Base-by-base conservation (phyloP, 2,329 filamentous ascomycete genomes). In the Fusarium nelsonii region DNA sequence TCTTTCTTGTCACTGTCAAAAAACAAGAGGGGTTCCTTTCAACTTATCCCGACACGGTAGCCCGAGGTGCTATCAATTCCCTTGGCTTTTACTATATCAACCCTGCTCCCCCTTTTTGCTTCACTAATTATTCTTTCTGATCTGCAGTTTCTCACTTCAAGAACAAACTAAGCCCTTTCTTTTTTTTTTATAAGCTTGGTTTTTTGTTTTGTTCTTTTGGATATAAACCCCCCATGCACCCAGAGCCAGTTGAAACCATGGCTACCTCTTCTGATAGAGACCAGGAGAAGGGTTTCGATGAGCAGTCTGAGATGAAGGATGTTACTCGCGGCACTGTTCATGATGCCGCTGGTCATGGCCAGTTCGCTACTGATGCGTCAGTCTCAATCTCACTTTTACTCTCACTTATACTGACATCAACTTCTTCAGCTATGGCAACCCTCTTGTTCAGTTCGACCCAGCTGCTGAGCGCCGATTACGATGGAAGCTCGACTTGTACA, bases 401-500 rank as follows among this genome's bases (percentile, higher is more conserved):
- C 3, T 40, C 45, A 26, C 30, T 34, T 20, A 46, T 44, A 48
- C 51, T 73, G n/a, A 68, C 45, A 10, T 37, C 20, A n/a, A 6
- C 3, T 4, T 9, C 10, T 12, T 33, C 16, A 74, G 73, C 39
- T 71, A 74, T 23, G 73, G 73, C 4, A 74, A 74, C 58, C 59
- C 73, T 2, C 64, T 72, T n/a, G 60, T 74, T 18, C 67, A 74
- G 49, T 74, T 74, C 52, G 73, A 74, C 36, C 68, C 52, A 32
- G 73, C 59, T 30, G 87, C 85, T 3, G 90, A 91, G 74, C 76
- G 82, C 9, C 84, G 81, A 52, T 81, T 92, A 26, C 82, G 88
- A 9, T 78, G 80, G 72, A 92, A 92, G 76, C 88, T 92, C 48
- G 90, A 92, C 71, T 70, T 91, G 8, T 85, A 82, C 70, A 85